Evolutionary conservation across 2,329 filamentous ascomycete species (phyloP), one percentile per base, ranked within the genome.

Genomic region (Beauveria caledonica): DNA sequence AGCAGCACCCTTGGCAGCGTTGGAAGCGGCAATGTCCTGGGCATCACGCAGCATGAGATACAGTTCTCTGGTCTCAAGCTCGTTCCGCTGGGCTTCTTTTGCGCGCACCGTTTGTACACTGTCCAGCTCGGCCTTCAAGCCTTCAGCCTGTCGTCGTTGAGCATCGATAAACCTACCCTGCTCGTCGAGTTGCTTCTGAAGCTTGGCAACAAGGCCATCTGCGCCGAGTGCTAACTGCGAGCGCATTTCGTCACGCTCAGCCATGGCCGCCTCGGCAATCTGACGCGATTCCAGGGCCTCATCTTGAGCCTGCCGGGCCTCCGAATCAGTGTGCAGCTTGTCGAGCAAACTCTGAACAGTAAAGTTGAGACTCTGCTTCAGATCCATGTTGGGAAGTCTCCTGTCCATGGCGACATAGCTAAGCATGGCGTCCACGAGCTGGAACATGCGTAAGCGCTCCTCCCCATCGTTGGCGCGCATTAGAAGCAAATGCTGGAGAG

Each of bases 401-500:
- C 94, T 85, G 74, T 99, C 94, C 93, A 99, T 99, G 68, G 93
- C 93, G 64, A 99, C 93, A 74, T 97, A 97, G 74, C 92, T 96
- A 65, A 99, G 85, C 92, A 97, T 97, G n/a, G 90, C 88, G 74
- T 99, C 94, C 29, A 97, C 92, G 29, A 99, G 84, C 77, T 97
- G 94, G 76, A 97, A 99, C 88, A 97, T 94, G 53, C 91, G 87
- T 63, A 97, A 76, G 15, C 92, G 86, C 74, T 99, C 94, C 71
- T 97, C 94, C 53, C 89, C 88, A 67, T 95, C 91, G 65, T 92
- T 94, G 69, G 96, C 89, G 61, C 92, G 85, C 65, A 97, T 95
- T 49, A 99, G 82, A 67, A 99, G 81, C 72, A 99, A 81, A 77
- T 99, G 94, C 72, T 99, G 94, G 74, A 99, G 84, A 21, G 93